Evolutionary conservation across 1,139 yeast genomes (phyloP).

Genomic region (Candida glucosophila): DNA sequence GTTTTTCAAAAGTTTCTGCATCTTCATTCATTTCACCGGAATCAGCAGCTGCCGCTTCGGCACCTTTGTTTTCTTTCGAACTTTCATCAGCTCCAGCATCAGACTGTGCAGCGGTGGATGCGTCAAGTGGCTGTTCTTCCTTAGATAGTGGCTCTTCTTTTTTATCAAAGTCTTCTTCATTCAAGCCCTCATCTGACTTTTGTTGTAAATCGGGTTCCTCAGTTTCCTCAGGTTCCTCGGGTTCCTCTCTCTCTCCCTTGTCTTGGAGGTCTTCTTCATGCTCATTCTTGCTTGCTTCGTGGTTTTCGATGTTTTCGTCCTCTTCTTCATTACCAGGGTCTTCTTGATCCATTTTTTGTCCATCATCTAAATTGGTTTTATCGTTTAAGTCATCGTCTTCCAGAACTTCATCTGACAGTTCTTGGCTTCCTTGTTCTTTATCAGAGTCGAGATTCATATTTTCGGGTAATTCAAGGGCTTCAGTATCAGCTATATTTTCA

Average conservation of each 20-base stretch:
- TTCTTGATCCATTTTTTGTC: conserved; percentile 38
- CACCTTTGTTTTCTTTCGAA: conserved; percentile 19
- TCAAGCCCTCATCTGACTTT: conserved; percentile 11
- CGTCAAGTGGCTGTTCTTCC: conserved; percentile 11
- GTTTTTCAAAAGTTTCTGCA: conserved; percentile 57
- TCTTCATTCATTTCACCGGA: conserved; percentile 2
- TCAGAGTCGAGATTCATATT: conserved; percentile 74
- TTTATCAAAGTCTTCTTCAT: conserved; percentile 13
- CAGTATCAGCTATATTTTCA: conserved; percentile 69
- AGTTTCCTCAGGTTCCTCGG: conserved; percentile 12
- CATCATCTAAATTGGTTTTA: conserved; percentile 14
- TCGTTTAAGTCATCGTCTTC: conserved; percentile 21
- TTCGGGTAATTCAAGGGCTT: conserved; percentile 77
- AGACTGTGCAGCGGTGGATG: conserved; percentile 13
- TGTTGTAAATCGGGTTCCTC: conserved; percentile 12
- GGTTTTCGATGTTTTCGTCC: conserved; percentile 15
- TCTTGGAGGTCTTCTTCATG: conserved; percentile 3
- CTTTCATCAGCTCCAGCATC: conserved; percentile 14
- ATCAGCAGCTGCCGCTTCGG: conserved; percentile 11
- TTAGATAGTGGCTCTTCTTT: conserved; percentile 15
- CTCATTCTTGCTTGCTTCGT: neutral
- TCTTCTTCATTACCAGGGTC: conserved; percentile 24
- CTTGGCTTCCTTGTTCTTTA: conserved; percentile 54
- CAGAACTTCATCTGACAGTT: conserved; percentile 30
- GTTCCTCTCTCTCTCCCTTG: conserved; percentile 12